These are phyloP conservation scores for Hanseniaspora vineae DNA, from an alignment of 805 yeast species.

Conservation along the genomic window DNA sequence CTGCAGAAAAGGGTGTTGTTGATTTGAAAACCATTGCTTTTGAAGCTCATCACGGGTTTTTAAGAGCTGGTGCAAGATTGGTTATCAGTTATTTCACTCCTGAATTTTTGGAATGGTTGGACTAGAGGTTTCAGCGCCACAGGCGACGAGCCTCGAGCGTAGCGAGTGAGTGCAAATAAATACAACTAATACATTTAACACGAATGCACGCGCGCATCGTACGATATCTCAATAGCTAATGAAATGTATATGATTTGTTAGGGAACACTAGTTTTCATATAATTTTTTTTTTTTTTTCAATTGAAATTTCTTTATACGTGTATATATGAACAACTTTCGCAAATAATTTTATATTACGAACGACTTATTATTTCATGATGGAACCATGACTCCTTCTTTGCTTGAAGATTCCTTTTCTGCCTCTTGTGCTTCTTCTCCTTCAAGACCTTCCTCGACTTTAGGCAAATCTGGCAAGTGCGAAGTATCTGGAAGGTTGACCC, in stretches of 20 bases:
- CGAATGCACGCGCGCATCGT: no score
- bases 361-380: no score
- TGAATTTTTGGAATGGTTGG: constrained; percentile 83
- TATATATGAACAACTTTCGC: neutral
- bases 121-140: no score
- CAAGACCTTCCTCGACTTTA: neutral
- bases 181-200: no score
- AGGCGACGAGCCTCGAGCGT: no score
- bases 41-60: constrained; percentile 81
- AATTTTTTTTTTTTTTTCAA: neutral
- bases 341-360: neutral
- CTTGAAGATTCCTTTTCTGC: neutral
- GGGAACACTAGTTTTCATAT: neutral
- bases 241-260: neutral
- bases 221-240: no score
- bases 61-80: constrained; percentile 91
- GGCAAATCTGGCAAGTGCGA: constrained; percentile 2
- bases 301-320: neutral
- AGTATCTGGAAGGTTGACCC: constrained; percentile 1
- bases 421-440: constrained; percentile 1
- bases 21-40: constrained; percentile 69
- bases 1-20: constrained; percentile 87
- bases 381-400: neutral
- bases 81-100: constrained; percentile 91
- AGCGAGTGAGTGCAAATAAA: no score